Percentiles rank a stretch among this genome's conserved stretches.
These are phyloP conservation scores for Arabis hirsuta DNA, from an alignment of 345 rosid species.

Conservation along the genomic window DNA sequence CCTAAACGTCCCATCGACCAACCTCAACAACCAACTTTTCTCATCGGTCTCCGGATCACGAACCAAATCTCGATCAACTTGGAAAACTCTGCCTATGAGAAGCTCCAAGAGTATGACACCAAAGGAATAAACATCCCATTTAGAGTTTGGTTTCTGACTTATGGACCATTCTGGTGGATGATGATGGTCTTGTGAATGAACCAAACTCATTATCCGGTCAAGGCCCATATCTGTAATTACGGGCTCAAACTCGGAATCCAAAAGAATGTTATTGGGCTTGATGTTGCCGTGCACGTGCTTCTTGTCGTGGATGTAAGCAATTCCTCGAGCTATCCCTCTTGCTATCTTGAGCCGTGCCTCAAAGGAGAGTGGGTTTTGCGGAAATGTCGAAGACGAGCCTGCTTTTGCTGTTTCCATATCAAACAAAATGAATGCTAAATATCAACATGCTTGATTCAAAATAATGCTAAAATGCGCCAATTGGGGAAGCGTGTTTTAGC, in stretches of 20 bases:
- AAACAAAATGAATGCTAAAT: neutral
- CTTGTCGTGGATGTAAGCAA: conserved; percentile 78
- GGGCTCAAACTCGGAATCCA: conserved; percentile 67
- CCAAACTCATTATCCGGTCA: conserved; percentile 45
- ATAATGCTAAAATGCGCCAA: neutral
- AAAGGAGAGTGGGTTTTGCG: conserved; percentile 54
- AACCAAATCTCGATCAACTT: conserved; percentile 41
- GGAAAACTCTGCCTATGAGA: conserved; percentile 57
- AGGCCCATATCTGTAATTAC: conserved; percentile 70
- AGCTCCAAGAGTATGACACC: conserved; percentile 77
- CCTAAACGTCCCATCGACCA: conserved; percentile 60
- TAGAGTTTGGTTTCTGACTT: conserved; percentile 61
- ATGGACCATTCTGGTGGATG: conserved; percentile 71
- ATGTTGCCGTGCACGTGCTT: conserved; percentile 79
- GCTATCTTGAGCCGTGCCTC: conserved; percentile 80
- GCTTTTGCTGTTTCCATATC: conserved; percentile 40
- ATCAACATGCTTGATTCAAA: neutral
- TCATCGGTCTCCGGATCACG: conserved; percentile 52
- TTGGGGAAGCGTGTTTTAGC: neutral
- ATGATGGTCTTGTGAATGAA: conserved; percentile 17
- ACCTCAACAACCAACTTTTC: conserved; percentile 50
- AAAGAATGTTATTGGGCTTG: conserved; percentile 76
- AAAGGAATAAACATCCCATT: conserved; percentile 82
- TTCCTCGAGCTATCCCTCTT: conserved; percentile 73
- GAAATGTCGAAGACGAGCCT: conserved; percentile 42